A percentile compares a stretch with the other conserved stretches of the same genome.
phyloP scores from a whole-genome alignment of 2,329 filamentous ascomycete species.

The Ascochyta clinopodiicola region DNA sequence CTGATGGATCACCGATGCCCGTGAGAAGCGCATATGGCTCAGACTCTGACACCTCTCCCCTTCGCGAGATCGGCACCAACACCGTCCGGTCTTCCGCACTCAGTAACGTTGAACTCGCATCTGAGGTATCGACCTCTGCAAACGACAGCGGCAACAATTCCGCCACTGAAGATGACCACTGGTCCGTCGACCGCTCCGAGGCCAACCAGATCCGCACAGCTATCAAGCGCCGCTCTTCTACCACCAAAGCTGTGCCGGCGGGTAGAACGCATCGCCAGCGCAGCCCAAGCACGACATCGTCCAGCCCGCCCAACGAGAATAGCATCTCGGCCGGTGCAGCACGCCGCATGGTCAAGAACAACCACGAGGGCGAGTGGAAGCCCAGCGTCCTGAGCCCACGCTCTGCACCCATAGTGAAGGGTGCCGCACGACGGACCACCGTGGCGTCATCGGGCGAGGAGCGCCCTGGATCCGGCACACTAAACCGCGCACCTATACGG shows the following conservation, averaged over 20 bases:
- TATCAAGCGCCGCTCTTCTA: slow-evolving; percentile 61
- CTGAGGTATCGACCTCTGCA: slow-evolving; percentile 31
- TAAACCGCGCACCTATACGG: slow-evolving; percentile 42
- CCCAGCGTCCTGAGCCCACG: slow-evolving; percentile 68
- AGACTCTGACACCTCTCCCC: slow-evolving; percentile 59
- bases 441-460: slow-evolving; percentile 44
- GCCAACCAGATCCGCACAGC: slow-evolving; percentile 62
- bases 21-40: slow-evolving; percentile 65
- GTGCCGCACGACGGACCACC: slow-evolving; percentile 46
- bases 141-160: slow-evolving; percentile 46
- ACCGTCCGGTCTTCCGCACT: slow-evolving; percentile 58
- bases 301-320: slow-evolving; percentile 64
- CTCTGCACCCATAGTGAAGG: slow-evolving; percentile 65
- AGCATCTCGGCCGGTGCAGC: slow-evolving; percentile 68
- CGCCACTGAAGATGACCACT: slow-evolving; percentile 58
- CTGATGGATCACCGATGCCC: slow-evolving; percentile 67
- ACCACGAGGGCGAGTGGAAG: slow-evolving; percentile 63
- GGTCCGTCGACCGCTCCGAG: slow-evolving; percentile 57
- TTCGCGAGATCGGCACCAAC: slow-evolving; percentile 55
- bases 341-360: slow-evolving; percentile 69
- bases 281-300: slow-evolving; percentile 58
- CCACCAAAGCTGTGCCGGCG: slow-evolving; percentile 49
- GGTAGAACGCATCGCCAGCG: slow-evolving; percentile 59
- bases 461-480: slow-evolving; percentile 31
- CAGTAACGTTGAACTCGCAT: slow-evolving; percentile 56